Percentiles rank a stretch among this genome's conserved stretches.
These are phyloP conservation scores for Beta vulgaris DNA, from an alignment of 148 eudicot genomes.

Conservation along the genomic window DNA sequence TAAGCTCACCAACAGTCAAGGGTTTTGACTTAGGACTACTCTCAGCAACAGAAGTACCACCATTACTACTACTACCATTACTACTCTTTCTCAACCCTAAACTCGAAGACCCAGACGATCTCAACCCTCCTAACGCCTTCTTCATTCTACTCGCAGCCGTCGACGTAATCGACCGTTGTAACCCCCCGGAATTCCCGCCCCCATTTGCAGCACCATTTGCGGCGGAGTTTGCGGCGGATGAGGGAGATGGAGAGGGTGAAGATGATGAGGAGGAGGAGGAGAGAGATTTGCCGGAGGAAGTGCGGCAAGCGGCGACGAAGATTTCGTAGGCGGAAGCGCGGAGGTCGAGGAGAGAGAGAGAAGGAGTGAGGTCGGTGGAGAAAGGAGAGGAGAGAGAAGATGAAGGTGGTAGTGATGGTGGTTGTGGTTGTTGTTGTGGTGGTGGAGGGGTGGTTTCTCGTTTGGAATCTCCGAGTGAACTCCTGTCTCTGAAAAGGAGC, in stretches of 20 bases:
- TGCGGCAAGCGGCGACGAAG: constrained; percentile 83
- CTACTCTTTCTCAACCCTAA: constrained; percentile 37
- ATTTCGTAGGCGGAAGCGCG: constrained; percentile 82
- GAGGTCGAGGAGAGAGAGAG: constrained; percentile 76
- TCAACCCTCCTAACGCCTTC: constrained; percentile 85
- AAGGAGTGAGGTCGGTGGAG: constrained; percentile 51
- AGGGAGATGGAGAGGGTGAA: constrained; percentile 16
- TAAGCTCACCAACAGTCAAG: constrained; percentile 78
- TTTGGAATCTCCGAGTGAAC: constrained; percentile 53
- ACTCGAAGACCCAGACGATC: constrained; percentile 52
- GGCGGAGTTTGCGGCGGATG: constrained; percentile 28
- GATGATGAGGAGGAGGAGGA: constrained; percentile 27
- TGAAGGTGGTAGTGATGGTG: constrained; percentile 22
- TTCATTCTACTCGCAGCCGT: constrained; percentile 85
- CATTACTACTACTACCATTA: constrained; percentile 24
- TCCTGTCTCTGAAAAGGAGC: constrained; percentile 64
- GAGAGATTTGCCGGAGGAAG: constrained; percentile 71
- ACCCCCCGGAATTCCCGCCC: constrained; percentile 13
- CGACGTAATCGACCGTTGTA: constrained; percentile 65
- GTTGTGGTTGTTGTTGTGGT: constrained; percentile 22
- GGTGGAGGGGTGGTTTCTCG: constrained; percentile 46
- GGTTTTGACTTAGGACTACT: constrained; percentile 37
- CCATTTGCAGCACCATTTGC: constrained; percentile 20
- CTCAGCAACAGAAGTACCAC: constrained; percentile 26
- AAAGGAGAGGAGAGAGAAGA: constrained; percentile 69